A percentile compares a stretch with the other conserved stretches of the same genome.
phyloP scores from a whole-genome alignment of 176 grass and related monocot species.

The Oryza glaberrima region DNA sequence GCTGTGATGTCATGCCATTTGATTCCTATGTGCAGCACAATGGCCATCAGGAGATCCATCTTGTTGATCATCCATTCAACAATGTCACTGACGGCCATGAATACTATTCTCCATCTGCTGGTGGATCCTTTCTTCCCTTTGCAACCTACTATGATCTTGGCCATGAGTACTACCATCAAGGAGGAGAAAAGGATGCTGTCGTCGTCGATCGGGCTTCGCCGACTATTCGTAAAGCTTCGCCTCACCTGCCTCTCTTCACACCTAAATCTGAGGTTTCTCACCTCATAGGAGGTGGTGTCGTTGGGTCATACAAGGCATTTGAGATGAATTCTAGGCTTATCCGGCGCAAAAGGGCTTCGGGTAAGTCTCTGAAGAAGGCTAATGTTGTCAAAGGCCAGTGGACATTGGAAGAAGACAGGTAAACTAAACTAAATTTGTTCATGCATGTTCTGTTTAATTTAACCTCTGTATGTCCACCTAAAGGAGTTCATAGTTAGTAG shows the following conservation, averaged over 20 bases:
- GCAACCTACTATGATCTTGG: constrained; percentile 30
- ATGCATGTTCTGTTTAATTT: neutral
- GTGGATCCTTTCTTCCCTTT: constrained; percentile 16
- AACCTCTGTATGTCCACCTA: neutral
- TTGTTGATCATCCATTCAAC: constrained; percentile 42
- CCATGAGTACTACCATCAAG: constrained; percentile 7
- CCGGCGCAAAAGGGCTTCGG: constrained; percentile 37
- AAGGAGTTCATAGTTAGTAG: neutral
- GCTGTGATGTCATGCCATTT: constrained; percentile 34
- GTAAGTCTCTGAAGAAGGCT: constrained; percentile 53
- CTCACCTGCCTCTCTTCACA: constrained; percentile 39
- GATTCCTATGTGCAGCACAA: constrained; percentile 41
- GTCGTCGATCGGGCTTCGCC: neutral
- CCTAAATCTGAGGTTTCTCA: constrained; percentile 44
- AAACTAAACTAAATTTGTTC: neutral
- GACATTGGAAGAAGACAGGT: constrained; percentile 87
- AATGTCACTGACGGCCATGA: neutral
- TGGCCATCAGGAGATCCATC: constrained; percentile 14
- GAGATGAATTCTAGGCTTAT: constrained; percentile 34
- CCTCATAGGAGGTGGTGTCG: constrained; percentile 12
- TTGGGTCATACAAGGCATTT: constrained; percentile 24
- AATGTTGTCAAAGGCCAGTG: constrained; percentile 93
- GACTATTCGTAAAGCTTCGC: neutral
- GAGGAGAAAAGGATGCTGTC: neutral
- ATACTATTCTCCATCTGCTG: neutral